phyloP scores from a whole-genome alignment of 306 rosid genomes.

The Coriaria nepalensis region DNA sequence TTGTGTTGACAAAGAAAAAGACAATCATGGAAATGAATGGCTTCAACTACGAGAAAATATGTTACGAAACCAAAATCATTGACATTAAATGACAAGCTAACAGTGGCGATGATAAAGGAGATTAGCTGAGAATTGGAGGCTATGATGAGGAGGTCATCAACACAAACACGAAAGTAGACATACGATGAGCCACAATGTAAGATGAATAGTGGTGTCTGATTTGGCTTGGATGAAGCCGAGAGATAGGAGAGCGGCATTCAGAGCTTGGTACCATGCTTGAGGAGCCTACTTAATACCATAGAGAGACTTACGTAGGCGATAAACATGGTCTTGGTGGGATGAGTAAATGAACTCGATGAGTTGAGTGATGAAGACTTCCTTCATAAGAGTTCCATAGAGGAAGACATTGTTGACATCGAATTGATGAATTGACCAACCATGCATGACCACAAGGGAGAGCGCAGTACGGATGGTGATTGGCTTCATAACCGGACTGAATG shows the following conservation, averaged over 20 bases:
- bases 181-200: too few species aligned
- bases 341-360: background rate
- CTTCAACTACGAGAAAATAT: background rate
- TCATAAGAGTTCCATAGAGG: background rate
- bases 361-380: too few species aligned
- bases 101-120: too few species aligned
- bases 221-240: too few species aligned
- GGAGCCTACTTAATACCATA: slow-evolving; percentile 1
- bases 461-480: background rate
- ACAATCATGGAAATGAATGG: background rate
- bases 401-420: background rate
- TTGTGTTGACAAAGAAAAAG: background rate
- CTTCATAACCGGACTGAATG: background rate
- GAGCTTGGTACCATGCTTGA: too few species aligned
- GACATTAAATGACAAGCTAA: background rate
- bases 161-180: too few species aligned
- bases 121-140: too few species aligned
- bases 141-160: too few species aligned
- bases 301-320: background rate
- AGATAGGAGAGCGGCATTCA: background rate
- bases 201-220: too few species aligned
- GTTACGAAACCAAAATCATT: background rate
- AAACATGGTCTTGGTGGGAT: background rate
- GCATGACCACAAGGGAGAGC: background rate
- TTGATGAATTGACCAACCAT: background rate